Conservation (phyloP, 129 eudicot species). For the Artemisia tridentata region DNA sequence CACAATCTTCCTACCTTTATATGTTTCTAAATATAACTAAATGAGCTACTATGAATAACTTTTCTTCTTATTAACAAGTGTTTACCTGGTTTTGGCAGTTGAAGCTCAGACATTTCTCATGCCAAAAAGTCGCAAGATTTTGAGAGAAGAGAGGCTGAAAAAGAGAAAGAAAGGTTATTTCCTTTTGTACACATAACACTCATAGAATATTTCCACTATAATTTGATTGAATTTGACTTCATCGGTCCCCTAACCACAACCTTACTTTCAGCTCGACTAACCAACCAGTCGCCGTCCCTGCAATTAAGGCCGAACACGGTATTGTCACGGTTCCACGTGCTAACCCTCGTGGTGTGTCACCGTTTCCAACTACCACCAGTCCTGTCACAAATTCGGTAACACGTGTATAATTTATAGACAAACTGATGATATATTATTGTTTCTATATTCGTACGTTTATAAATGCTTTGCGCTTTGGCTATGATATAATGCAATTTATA, state of each 20-base stretch:
- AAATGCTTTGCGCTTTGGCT: too few relatives aligned
- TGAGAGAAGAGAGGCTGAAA: conserved; percentile 18
- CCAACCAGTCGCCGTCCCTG: conserved; percentile 44
- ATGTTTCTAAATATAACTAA: neutral
- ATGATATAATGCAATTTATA: too few relatives aligned
- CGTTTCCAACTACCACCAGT: conserved; percentile 32
- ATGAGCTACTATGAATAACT: conserved; percentile 5
- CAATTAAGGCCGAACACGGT: conserved; percentile 35
- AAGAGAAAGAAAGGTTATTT: conserved; percentile 30
- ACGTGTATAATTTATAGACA: too few relatives aligned
- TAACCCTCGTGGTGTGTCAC: conserved; percentile 37
- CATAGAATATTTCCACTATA: conserved; percentile 19
- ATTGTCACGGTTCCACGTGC: conserved; percentile 57
- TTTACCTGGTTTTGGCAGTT: conserved; percentile 24
- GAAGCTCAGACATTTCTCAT: conserved; percentile 21
- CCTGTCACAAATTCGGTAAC: conserved; percentile 35
- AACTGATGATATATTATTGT: too few relatives aligned
- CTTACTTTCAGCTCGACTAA: conserved; percentile 44
- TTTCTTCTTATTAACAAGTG: conserved; percentile 1
- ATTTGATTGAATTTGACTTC: conserved; percentile 46
- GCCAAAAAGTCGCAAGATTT: conserved; percentile 19
- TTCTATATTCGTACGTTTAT: too few relatives aligned
- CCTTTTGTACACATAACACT: conserved; percentile 39
- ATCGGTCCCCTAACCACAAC: conserved; percentile 52
- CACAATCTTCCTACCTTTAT: too few relatives aligned